phyloP scores from a whole-genome alignment of 2,329 filamentous ascomycete species.

The Tolypocladium tropicale region DNA sequence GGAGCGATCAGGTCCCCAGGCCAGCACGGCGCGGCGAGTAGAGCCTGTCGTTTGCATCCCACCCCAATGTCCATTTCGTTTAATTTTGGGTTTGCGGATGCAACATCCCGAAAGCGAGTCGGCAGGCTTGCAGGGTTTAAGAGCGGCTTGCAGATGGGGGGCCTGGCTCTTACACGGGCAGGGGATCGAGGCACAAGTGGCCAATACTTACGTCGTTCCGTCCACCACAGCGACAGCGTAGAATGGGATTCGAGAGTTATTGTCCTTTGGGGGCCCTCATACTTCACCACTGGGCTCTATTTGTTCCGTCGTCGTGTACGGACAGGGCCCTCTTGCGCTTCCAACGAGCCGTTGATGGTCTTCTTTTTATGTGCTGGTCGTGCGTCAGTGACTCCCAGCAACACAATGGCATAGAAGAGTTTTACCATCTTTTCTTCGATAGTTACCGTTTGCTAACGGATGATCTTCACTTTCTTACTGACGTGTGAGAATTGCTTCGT shows the following conservation, averaged over 20 bases:
- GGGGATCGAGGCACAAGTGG: background rate
- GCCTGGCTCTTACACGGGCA: no score
- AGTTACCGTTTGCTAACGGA: no score
- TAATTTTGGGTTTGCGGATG: background rate
- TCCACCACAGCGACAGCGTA: no score
- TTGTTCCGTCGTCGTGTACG: background rate
- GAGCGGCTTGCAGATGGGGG: background rate
- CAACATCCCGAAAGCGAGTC: background rate
- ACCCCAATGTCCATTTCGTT: background rate
- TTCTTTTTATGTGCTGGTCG: background rate
- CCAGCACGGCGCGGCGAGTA: background rate
- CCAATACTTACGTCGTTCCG: no score
- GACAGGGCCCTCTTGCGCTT: no score
- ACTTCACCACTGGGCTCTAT: background rate
- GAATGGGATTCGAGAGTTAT: no score
- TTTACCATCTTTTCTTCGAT: conserved; percentile 3
- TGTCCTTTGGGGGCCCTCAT: no score
- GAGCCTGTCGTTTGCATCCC: background rate
- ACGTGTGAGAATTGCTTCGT: no score
- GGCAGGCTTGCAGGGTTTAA: background rate
- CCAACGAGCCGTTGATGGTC: background rate
- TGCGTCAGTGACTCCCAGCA: background rate
- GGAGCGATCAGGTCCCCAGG: background rate
- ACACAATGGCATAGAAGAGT: background rate
- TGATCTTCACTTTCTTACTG: no score